Base-by-base conservation (phyloP, 768 basidiomycete genomes). In the Tulasnella sp. region DNA sequence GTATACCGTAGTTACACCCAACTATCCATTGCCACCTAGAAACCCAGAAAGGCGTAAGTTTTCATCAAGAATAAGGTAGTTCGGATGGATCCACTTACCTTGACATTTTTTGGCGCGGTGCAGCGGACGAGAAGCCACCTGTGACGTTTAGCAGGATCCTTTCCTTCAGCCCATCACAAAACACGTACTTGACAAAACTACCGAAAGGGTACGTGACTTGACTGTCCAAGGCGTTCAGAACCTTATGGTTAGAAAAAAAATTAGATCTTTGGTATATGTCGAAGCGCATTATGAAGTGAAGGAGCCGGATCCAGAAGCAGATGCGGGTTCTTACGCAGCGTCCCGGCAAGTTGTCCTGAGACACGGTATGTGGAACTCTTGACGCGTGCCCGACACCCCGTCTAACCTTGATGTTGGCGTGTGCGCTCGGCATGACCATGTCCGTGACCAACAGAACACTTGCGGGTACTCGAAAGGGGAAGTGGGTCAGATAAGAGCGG, bases 281-380 rank as follows among this genome's bases (percentile, higher is more conserved):
- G 89, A 93, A 67, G 82, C 87, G 27, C 74, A 72, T 62, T 89
- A 77, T 60, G 86, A 89, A 67, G 68, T 90, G 21, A 84, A 89
- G 58, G 60, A 62, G 31, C 77, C 86, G 7, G 83, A 84, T 37
- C 68, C 75, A 5, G 74, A 71, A 36, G 78, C 84, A 11, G 84
- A 87, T 50, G 74, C 84, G 2, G 69, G 75, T 49, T 78, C 84
- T 0, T 77, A 82, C 29, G 74, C 80, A 54, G 83, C 81, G 1
- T 86, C 88, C 65, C 81, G 85, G 31, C 86, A 89, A 67, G 83
- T 91, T 54, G 84, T 88, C 69, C 74, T 91, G 37, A 74, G 78
- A 65, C 88, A 91, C 61, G 86, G 89, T 86, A 59, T 37, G 77
- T 61, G 2, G 14, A 15, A 12, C n/a, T n/a, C n/a, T n/a, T n/a